Conservation (phyloP, 208 protist species). For the Acanthamoeba lenticulata region DNA sequence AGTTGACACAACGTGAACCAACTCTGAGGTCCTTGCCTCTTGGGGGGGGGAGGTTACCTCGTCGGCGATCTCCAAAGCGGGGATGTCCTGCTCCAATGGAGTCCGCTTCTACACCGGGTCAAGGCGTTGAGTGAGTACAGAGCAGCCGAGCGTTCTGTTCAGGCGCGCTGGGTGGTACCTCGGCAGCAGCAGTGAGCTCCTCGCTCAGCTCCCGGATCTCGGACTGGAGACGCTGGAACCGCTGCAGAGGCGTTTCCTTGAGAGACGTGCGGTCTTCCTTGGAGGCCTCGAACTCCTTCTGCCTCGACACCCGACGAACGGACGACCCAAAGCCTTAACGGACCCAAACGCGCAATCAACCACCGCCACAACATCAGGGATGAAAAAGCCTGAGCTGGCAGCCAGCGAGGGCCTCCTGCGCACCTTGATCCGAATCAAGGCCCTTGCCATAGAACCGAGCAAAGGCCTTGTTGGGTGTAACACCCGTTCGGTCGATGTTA, state of each 20-base stretch:
- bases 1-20: neutral
- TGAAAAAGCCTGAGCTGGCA: neutral
- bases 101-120: neutral
- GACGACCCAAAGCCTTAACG: neutral
- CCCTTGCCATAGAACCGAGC: constrained; percentile 56
- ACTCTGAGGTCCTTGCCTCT: neutral
- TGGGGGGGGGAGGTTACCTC: neutral
- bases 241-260: constrained; percentile 62
- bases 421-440: neutral
- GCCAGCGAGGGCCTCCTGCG: neutral
- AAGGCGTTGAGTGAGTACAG: too few relatives aligned
- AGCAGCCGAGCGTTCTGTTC: too few relatives aligned
- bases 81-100: constrained; percentile 64
- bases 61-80: constrained; percentile 6
- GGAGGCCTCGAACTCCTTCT: constrained; percentile 59
- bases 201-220: constrained; percentile 65
- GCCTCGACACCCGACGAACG: neutral
- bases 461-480: constrained; percentile 49
- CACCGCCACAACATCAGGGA: neutral
- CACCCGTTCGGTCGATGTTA: constrained; percentile 18
- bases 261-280: constrained; percentile 16
- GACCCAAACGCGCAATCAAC: neutral
- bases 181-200: neutral
- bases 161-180: too few relatives aligned
- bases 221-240: constrained; percentile 66